phyloP scores from a whole-genome alignment of 352 stramenopile species.

The Aphanomyces euteiches region DNA sequence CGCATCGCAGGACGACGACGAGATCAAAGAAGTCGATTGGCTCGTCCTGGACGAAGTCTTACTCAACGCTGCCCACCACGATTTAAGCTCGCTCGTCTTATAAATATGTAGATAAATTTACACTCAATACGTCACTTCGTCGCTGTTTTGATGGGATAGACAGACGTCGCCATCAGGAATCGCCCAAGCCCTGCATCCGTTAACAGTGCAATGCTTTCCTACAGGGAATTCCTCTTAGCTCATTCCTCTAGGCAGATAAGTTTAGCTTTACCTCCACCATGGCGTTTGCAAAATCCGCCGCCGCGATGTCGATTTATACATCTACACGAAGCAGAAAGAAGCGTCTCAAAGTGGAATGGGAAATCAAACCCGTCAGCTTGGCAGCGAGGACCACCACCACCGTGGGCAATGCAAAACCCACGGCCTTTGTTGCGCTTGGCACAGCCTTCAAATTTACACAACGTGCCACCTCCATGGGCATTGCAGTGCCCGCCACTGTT shows the following conservation, averaged over 20 bases:
- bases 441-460: neutral
- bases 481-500: too few relatives aligned
- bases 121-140: too few relatives aligned
- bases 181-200: neutral
- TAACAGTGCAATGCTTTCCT: neutral
- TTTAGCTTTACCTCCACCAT: neutral
- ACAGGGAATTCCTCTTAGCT: neutral
- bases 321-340: too few relatives aligned
- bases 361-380: neutral
- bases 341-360: neutral
- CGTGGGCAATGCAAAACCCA: conserved; percentile 3
- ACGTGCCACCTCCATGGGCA: too few relatives aligned
- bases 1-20: too few relatives aligned
- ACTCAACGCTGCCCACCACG: too few relatives aligned
- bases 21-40: too few relatives aligned
- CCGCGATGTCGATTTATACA: neutral
- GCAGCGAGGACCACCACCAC: neutral
- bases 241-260: neutral
- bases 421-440: neutral
- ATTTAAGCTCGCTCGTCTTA: too few relatives aligned
- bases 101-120: too few relatives aligned
- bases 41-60: too few relatives aligned
- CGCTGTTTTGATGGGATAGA: neutral
- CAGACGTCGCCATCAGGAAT: neutral
- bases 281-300: neutral